phyloP scores from a whole-genome alignment of 2,329 filamentous ascomycete species.

The Xylariaceae sp. region DNA sequence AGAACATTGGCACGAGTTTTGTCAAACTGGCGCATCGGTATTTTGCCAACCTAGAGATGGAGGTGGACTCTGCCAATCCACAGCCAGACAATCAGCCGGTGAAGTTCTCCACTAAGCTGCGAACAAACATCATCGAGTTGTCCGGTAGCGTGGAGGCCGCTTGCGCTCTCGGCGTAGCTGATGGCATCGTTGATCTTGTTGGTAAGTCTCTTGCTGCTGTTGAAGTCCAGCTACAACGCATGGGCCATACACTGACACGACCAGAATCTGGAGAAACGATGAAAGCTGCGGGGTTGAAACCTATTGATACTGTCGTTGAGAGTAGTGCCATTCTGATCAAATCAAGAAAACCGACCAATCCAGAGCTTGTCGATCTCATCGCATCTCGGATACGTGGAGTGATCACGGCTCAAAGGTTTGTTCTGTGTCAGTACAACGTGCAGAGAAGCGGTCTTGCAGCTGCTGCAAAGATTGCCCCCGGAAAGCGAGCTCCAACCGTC shows the following conservation, averaged over 20 bases:
- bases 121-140: conserved; percentile 87
- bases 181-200: conserved; percentile 96
- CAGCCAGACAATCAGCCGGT: conserved; percentile 32
- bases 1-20: conserved; percentile 94
- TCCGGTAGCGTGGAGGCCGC: conserved; percentile 97
- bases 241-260: conserved; percentile 3
- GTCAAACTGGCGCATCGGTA: conserved; percentile 78
- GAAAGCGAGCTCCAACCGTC: conserved; percentile 88
- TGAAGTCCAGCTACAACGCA: background rate
- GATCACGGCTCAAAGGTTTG: conserved; percentile 89
- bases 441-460: conserved; percentile 62
- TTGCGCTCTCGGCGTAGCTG: conserved; percentile 90
- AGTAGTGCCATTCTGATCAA: conserved; percentile 89
- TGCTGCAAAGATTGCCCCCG: conserved; percentile 78
- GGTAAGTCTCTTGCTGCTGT: conserved; percentile 52
- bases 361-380: conserved; percentile 77
- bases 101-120: conserved; percentile 50
- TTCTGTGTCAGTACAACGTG: conserved; percentile 96
- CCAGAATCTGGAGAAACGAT: conserved; percentile 96
- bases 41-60: conserved; percentile 72
- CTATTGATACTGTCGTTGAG: conserved; percentile 89
- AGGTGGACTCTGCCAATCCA: conserved; percentile 40
- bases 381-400: conserved; percentile 84
- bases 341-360: conserved; percentile 77
- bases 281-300: conserved; percentile 88